These are phyloP conservation scores for Schwanniomyces sp. DNA, from an alignment of 805 yeast genomes.

Conservation along the genomic window DNA sequence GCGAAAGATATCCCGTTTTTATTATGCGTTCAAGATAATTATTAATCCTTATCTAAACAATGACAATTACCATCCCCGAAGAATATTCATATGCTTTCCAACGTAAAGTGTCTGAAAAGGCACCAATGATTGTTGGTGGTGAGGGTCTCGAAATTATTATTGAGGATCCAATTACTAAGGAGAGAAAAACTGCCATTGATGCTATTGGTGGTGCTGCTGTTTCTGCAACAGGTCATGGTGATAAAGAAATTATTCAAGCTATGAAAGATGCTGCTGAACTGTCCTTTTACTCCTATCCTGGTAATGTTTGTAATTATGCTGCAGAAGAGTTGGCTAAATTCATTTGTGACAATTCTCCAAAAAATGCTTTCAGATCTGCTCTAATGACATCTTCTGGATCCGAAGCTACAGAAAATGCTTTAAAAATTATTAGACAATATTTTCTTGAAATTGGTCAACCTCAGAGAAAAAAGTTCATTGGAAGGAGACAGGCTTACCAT, in stretches of 20 bases:
- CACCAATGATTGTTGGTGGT: conserved; percentile 42
- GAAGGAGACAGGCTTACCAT: conserved; percentile 47
- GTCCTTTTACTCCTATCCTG: conserved; percentile 13
- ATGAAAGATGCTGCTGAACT: conserved; percentile 35
- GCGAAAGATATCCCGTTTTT: no score
- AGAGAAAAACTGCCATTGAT: neutral
- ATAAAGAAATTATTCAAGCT: conserved; percentile 36
- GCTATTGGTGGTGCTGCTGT: conserved; percentile 58
- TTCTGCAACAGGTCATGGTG: conserved; percentile 47
- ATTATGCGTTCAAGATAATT: no score
- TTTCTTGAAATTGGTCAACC: conserved; percentile 41
- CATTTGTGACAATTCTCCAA: conserved; percentile 19
- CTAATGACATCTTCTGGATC: conserved; percentile 68
- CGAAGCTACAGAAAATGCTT: conserved; percentile 33
- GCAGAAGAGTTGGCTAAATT: conserved; percentile 43
- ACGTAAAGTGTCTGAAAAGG: conserved; percentile 34
- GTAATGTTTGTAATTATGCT: conserved; percentile 35
- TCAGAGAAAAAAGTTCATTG: conserved; percentile 40
- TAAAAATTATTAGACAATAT: conserved; percentile 24
- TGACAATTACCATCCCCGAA: neutral
- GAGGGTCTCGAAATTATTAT: conserved; percentile 41
- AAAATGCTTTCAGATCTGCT: conserved; percentile 23
- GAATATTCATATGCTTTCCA: conserved; percentile 30
- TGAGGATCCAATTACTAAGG: conserved; percentile 28
- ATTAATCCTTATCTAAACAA: neutral